These are phyloP conservation scores for Cyclotella sp. DNA, from an alignment of 108 stramenopile species.

Conservation along the genomic window DNA sequence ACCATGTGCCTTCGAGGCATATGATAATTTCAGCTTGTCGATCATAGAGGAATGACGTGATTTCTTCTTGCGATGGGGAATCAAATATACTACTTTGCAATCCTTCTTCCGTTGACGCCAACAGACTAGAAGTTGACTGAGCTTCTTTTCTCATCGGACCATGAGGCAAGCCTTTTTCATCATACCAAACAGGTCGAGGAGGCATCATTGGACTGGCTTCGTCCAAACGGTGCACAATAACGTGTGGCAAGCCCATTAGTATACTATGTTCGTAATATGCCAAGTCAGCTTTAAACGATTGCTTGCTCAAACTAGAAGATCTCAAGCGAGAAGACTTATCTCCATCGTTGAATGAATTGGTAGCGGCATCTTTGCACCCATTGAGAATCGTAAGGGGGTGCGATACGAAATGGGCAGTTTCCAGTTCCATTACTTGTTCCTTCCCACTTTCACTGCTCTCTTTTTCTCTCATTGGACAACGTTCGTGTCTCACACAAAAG, in stretches of 20 bases:
- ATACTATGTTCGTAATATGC: constrained; percentile 69
- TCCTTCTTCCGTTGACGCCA: constrained; percentile 37
- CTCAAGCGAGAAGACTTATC: not conserved
- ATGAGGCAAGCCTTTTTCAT: constrained; percentile 60
- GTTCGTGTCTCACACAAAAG: constrained; percentile 89
- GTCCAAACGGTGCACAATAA: constrained; percentile 94
- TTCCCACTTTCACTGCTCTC: constrained; percentile 36
- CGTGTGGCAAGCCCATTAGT: constrained; percentile 93
- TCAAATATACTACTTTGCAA: constrained; percentile 16
- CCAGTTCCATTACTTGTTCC: constrained; percentile 25
- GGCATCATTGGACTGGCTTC: constrained; percentile 81
- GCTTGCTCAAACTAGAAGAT: not conserved
- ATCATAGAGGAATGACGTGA: constrained; percentile 77
- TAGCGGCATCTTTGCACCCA: constrained; percentile 19
- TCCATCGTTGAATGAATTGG: not conserved
- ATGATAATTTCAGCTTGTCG: constrained; percentile 93
- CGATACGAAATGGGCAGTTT: constrained; percentile 49
- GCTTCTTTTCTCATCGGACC: constrained; percentile 5
- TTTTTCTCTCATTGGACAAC: constrained; percentile 65
- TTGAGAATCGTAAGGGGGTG: constrained; percentile 44
- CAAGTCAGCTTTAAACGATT: constrained; percentile 37
- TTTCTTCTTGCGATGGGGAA: constrained; percentile 56
- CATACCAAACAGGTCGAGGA: constrained; percentile 71
- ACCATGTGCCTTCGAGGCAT: constrained; percentile 94
- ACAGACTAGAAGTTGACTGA: not conserved